Conservation (phyloP, 805 yeast species). For the Metschnikowia dekortorum region DNA sequence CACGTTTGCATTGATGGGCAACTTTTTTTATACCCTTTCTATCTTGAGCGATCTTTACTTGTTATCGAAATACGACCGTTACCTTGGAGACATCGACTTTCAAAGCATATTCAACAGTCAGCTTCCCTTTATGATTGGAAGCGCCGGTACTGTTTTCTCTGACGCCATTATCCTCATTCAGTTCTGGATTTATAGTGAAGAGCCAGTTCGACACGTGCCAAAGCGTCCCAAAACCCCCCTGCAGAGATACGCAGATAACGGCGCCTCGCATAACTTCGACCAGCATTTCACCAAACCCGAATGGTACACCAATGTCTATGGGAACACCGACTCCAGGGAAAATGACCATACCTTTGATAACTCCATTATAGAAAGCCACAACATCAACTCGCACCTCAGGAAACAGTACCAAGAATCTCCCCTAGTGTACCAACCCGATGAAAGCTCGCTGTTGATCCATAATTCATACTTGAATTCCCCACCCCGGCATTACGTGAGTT, state of each 20-base stretch:
- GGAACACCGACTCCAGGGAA: background rate
- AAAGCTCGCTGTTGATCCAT: constrained; percentile 10
- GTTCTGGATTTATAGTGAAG: constrained; percentile 22
- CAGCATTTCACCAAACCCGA: constrained; percentile 33
- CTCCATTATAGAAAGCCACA: background rate
- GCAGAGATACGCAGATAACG: background rate
- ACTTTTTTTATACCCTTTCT: constrained; percentile 31
- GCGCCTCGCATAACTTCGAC: background rate
- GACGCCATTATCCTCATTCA: constrained; percentile 33
- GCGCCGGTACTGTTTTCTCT: constrained; percentile 22
- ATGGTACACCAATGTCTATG: constrained; percentile 31
- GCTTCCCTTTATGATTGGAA: constrained; percentile 19
- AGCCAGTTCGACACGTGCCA: background rate
- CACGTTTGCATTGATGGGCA: constrained; percentile 34
- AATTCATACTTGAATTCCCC: constrained; percentile 12
- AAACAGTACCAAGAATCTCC: background rate
- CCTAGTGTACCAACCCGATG: constrained; percentile 5
- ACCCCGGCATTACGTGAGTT: constrained; percentile 16
- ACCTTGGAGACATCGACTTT: constrained; percentile 12
- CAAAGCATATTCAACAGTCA: constrained; percentile 15
- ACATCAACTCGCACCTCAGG: background rate
- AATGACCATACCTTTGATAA: background rate
- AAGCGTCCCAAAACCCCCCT: background rate
- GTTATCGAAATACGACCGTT: constrained; percentile 15
- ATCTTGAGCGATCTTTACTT: constrained; percentile 28